phyloP scores from a whole-genome alignment of 2,329 filamentous ascomycete genomes.

The Pseudogymnoascus sp. region DNA sequence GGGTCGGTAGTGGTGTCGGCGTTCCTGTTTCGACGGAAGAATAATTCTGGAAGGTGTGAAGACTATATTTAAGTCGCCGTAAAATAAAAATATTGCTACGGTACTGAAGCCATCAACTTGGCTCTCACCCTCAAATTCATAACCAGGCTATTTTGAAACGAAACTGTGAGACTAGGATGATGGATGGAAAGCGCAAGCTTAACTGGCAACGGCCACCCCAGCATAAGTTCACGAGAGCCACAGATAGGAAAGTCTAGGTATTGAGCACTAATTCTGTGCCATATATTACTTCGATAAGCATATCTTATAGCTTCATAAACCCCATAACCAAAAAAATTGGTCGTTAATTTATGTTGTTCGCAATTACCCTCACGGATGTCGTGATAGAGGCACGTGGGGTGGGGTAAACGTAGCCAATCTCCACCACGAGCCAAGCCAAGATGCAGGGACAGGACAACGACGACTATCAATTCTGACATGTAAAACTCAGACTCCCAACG shows the following conservation, averaged over 20 bases:
- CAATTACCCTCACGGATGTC: neutral
- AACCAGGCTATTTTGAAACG: neutral
- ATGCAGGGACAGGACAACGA: neutral
- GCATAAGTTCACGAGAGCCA: neutral
- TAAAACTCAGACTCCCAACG: neutral
- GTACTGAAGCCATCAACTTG: neutral
- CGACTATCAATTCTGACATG: neutral
- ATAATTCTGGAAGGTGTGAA: neutral
- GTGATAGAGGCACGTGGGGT: neutral
- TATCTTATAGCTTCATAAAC: neutral
- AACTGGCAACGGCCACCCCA: neutral
- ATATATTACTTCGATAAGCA: neutral
- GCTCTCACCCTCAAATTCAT: neutral
- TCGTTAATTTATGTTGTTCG: neutral
- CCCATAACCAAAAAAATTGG: neutral
- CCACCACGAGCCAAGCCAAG: neutral
- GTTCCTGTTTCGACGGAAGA: neutral
- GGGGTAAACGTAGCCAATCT: neutral
- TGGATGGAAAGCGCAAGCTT: neutral
- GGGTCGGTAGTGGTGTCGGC: neutral
- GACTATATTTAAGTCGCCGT: neutral
- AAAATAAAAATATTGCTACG: neutral
- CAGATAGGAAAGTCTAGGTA: neutral
- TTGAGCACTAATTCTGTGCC: neutral
- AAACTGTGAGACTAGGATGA: neutral